phyloP scores from a whole-genome alignment of 2,329 filamentous ascomycete genomes.

The Aspergillus intermedius region DNA sequence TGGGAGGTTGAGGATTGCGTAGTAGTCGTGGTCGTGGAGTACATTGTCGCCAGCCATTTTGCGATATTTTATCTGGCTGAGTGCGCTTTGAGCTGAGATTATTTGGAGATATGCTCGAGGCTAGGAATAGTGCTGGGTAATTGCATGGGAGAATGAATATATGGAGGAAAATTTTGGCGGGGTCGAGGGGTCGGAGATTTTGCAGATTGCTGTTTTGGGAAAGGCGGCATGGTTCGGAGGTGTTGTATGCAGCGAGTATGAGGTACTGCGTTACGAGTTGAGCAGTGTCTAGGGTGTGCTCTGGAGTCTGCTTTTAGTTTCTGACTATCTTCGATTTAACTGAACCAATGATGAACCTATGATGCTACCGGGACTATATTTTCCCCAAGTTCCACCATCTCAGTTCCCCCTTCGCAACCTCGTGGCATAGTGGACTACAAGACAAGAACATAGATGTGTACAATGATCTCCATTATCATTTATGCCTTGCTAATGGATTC shows the following conservation, averaged over 20 bases:
- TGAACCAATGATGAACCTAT: too few relatives aligned
- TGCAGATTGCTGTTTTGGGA: background rate
- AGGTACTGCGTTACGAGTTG: too few relatives aligned
- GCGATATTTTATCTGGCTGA: background rate
- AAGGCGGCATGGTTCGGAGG: background rate
- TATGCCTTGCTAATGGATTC: background rate
- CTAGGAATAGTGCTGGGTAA: too few relatives aligned
- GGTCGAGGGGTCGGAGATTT: background rate
- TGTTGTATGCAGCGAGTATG: background rate
- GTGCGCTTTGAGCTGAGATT: background rate
- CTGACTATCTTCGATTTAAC: too few relatives aligned
- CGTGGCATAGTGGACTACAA: too few relatives aligned
- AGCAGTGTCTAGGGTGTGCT: too few relatives aligned
- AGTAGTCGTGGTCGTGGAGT: constrained; percentile 21
- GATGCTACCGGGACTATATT: too few relatives aligned
- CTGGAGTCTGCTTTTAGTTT: too few relatives aligned
- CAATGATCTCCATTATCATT: background rate
- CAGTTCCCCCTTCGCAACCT: too few relatives aligned
- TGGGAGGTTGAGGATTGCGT: constrained; percentile 36
- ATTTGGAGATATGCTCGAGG: background rate
- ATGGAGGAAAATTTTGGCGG: background rate
- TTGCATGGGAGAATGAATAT: too few relatives aligned
- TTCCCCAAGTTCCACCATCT: too few relatives aligned
- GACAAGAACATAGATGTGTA: too few relatives aligned
- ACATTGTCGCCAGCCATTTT: constrained; percentile 13